Evolutionary conservation across 768 basidiomycete species (phyloP), one percentile per base, ranked within the genome.

Genomic region (Pleurotus djamor): DNA sequence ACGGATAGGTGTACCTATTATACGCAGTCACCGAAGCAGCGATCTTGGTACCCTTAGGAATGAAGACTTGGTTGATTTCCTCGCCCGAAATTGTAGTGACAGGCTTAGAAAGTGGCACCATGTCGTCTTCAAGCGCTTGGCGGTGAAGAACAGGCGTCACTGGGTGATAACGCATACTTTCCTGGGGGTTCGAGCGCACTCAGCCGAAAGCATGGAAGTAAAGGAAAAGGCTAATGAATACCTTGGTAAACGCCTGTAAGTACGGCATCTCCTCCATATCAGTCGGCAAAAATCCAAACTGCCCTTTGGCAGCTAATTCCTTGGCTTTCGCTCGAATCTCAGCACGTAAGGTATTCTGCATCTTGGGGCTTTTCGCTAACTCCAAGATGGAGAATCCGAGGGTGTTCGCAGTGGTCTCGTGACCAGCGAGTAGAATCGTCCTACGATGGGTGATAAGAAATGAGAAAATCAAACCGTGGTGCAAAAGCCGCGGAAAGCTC

Each of bases 231-330:
- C 17, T 5, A 13, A 28, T n/a, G 6, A 1, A 44, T 36, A 78
- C 80, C 71, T 82, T 81, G 36, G 79, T 61, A 14, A 80, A 73
- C 13, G 77, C 78, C 38, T 67, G 68, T 32, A 80, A 67, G 55
- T 80, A 83, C 21, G 76, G 73, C 83, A 85, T 85, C 21, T 64
- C 67, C 35, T 84, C 81, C 59, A 84, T 72, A 64, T 84, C 82
- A 47, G 61, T 59, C 35, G 74, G 65, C 12, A 72, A 75, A 62
- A 80, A 79, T 38, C 72, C 67, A 13, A 68, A 66, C 16, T 72
- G 70, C 33, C 78, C 77, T 12, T 75, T 72, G n/a, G 66, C 67
- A 44, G 38, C 79, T 79, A 57, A 16, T 38, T 34, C 43, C 33
- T 17, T 33, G 17, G 14, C 41, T 16, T 32, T 38, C 10, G 32